These are phyloP conservation scores for Isoetes taiwanensis DNA, from an alignment of 75 land plant genomes.

Conservation along the genomic window DNA sequence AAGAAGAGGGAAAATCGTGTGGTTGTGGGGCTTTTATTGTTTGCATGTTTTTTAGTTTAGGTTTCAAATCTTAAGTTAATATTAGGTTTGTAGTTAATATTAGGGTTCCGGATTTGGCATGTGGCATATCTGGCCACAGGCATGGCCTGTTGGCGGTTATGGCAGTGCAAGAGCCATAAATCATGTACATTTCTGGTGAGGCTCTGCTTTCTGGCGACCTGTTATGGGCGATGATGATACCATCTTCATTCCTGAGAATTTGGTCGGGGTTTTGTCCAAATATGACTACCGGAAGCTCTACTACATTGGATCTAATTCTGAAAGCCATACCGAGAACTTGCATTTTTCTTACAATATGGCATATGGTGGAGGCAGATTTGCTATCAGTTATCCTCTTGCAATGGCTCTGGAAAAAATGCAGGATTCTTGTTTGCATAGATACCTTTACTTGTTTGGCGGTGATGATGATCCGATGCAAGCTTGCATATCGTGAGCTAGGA, in stretches of 20 bases:
- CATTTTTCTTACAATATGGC: constrained; percentile 32
- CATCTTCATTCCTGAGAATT: constrained; percentile 17
- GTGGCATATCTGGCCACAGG: too few species aligned
- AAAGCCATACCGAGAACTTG: constrained; percentile 25
- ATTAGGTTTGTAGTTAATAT: too few species aligned
- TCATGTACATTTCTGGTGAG: too few species aligned
- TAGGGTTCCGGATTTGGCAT: too few species aligned
- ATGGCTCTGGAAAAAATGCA: constrained; percentile 22
- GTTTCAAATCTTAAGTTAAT: too few species aligned
- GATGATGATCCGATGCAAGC: constrained; percentile 37
- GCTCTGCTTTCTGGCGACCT: too few species aligned
- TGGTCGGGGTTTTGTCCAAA: constrained; percentile 22
- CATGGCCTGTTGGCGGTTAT: too few species aligned
- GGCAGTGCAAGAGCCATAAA: too few species aligned
- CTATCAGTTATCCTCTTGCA: constrained; percentile 35
- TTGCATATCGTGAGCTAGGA: constrained; percentile 34
- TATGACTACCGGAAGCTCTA: constrained; percentile 29
- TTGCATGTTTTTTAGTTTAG: too few species aligned
- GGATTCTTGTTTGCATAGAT: constrained; percentile 29
- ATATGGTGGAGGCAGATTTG: constrained; percentile 36
- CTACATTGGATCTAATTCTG: constrained; percentile 25
- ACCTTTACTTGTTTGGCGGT: constrained; percentile 22
- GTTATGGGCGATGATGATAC: constrained; percentile 40
- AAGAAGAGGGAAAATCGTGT: too few species aligned
- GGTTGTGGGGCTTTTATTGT: too few species aligned